A percentile compares a stretch with the other conserved stretches of the same genome.
phyloP scores from a whole-genome alignment of 345 rosid species.

The Lepidium aucheri region DNA sequence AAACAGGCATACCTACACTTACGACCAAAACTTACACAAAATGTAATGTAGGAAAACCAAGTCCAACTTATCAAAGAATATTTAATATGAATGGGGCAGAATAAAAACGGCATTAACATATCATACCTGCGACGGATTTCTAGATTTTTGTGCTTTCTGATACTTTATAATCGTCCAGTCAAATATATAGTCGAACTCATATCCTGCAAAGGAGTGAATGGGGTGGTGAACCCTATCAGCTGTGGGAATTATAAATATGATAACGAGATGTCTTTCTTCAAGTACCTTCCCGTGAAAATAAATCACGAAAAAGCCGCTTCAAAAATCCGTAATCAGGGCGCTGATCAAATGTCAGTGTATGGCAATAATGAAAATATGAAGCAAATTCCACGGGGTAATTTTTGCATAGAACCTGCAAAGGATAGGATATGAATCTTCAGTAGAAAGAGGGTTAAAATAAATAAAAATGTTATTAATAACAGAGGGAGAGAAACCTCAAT shows the following conservation, averaged over 20 bases:
- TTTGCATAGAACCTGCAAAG: conserved; percentile 64
- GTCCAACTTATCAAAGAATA: not conserved
- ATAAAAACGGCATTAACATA: not conserved
- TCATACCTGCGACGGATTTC: conserved; percentile 43
- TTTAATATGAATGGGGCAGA: not conserved
- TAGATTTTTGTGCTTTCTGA: conserved; percentile 61
- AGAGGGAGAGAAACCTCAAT: conserved; percentile 49
- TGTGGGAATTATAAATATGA: not conserved
- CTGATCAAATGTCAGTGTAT: conserved; percentile 75
- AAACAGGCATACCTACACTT: not conserved
- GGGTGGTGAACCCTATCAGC: not conserved
- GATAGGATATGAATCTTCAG: not conserved
- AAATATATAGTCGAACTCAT: conserved; percentile 69
- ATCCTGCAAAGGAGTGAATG: conserved; percentile 40
- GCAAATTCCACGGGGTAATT: conserved; percentile 75
- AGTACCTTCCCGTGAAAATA: conserved; percentile 73
- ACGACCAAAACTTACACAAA: not conserved
- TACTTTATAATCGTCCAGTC: conserved; percentile 95
- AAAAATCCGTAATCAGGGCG: conserved; percentile 89
- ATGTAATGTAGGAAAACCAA: not conserved
- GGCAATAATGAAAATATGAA: conserved; percentile 80
- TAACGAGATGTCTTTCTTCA: not conserved
- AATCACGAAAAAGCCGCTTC: conserved; percentile 72
- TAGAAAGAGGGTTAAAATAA: not conserved
- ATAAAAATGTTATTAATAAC: not conserved